Percentiles rank a stretch among this genome's conserved stretches.
Conservation (phyloP, 768 basidiomycete species). For the Dendrothele bispora region DNA sequence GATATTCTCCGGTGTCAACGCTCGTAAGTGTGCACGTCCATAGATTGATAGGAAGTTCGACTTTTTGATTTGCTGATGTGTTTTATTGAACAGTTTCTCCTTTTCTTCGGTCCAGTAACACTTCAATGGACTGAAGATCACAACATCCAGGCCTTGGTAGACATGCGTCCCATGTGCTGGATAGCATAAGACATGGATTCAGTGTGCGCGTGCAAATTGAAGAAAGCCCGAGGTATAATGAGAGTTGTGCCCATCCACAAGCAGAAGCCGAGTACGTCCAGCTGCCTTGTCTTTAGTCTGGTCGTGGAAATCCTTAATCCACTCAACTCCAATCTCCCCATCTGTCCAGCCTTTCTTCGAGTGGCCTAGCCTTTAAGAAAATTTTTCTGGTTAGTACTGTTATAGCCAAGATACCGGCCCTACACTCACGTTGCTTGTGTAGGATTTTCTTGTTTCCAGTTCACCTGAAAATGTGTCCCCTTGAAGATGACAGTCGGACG, state of each 20-base stretch:
- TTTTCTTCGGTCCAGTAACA: conserved; percentile 21
- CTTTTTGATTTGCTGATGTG: conserved; percentile 21
- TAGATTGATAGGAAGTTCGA: conserved; percentile 24
- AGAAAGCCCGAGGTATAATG: conserved; percentile 36
- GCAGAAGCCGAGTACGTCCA: conserved; percentile 27
- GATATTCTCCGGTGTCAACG: conserved; percentile 14
- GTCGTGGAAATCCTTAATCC: conserved; percentile 30
- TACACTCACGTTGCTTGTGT: conserved; percentile 30
- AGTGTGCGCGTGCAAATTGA: conserved; percentile 29
- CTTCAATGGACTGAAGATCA: conserved; percentile 43
- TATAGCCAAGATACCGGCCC: background rate
- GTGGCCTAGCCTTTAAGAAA: conserved; percentile 10
- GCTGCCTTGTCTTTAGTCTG: conserved; percentile 34
- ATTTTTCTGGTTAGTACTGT: conserved; percentile 12
- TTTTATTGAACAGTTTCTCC: conserved; percentile 21
- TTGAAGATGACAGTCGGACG: conserved; percentile 38
- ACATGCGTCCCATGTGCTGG: conserved; percentile 41
- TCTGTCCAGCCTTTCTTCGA: conserved; percentile 34
- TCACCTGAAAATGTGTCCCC: conserved; percentile 27
- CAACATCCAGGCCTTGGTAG: conserved; percentile 44
- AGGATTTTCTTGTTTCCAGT: conserved; percentile 36
- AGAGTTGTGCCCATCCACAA: conserved; percentile 43
- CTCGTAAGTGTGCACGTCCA: conserved; percentile 14
- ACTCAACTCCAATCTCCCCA: conserved; percentile 18
- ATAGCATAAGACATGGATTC: conserved; percentile 38